phyloP scores from a whole-genome alignment of 495 filamentous ascomycete species.

The Immersiella caudata region DNA sequence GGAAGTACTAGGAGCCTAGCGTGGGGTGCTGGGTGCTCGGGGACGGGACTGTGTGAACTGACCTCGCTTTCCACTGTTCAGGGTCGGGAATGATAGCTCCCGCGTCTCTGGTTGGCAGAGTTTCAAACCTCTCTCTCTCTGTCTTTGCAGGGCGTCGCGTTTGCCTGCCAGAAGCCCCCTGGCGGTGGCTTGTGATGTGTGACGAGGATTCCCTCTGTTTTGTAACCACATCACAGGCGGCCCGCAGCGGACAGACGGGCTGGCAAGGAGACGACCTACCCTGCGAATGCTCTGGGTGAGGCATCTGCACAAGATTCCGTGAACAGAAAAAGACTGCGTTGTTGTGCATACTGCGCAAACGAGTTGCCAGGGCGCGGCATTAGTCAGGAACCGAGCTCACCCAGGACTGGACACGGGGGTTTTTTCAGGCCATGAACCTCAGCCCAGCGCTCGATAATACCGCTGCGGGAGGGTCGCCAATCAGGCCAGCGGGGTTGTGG shows the following conservation, averaged over 20 bases:
- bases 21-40: not conserved
- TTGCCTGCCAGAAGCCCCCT: not conserved
- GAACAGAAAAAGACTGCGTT: conserved; percentile 9
- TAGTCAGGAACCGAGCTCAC: conserved; percentile 22
- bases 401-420: not conserved
- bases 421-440: conserved; percentile 6
- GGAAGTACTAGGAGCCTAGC: not conserved
- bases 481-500: conserved; percentile 1
- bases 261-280: not conserved
- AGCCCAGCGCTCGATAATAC: not conserved
- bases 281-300: not conserved
- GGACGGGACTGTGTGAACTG: conserved; percentile 9
- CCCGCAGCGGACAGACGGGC: not conserved
- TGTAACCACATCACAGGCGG: not conserved
- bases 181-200: conserved; percentile 11
- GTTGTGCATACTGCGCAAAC: not conserved
- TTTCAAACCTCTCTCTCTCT: not conserved
- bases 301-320: not conserved
- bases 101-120: not conserved
- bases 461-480: not conserved
- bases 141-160: not conserved
- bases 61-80: conserved; percentile 13
- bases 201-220: not conserved
- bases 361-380: conserved; percentile 14
- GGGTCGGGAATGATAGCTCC: not conserved